Conservation (phyloP, 2,329 filamentous ascomycete species). For the Neobulgaria alba region DNA sequence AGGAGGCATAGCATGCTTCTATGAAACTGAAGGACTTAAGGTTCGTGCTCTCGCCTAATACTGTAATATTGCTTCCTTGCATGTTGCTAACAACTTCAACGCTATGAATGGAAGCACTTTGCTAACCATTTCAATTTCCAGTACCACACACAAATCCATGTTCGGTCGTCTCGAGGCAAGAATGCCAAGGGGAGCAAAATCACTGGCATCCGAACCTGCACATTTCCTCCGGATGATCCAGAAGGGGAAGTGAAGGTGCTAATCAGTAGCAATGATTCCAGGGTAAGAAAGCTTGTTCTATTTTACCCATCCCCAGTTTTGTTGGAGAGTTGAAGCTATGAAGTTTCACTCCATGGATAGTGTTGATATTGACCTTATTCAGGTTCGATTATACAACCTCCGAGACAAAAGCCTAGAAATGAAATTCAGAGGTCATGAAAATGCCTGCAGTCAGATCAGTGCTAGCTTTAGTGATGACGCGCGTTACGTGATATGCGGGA, state of each 20-base stretch:
- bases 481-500: constrained; percentile 81
- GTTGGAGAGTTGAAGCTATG: too few relatives aligned
- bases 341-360: too few relatives aligned
- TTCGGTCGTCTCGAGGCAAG: constrained; percentile 84
- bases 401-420: constrained; percentile 75
- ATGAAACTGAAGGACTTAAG: constrained; percentile 84
- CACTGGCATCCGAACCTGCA: constrained; percentile 77
- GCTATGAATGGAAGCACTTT: not conserved
- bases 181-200: constrained; percentile 97
- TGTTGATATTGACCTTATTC: constrained; percentile 24
- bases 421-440: constrained; percentile 89
- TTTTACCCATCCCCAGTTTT: too few relatives aligned
- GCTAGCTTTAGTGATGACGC: constrained; percentile 84
- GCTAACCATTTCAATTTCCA: not conserved
- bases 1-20: constrained; percentile 79
- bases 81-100: not conserved
- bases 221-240: constrained; percentile 45
- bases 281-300: not conserved
- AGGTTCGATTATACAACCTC: constrained; percentile 82
- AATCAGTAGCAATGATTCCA: constrained; percentile 88
- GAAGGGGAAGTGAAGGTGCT: constrained; percentile 67
- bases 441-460: constrained; percentile 81
- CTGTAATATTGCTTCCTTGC: not conserved
- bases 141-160: constrained; percentile 76
- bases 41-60: not conserved